These are phyloP conservation scores for Globisporangium acanthophoron DNA, from an alignment of 352 stramenopile genomes.

Conservation along the genomic window DNA sequence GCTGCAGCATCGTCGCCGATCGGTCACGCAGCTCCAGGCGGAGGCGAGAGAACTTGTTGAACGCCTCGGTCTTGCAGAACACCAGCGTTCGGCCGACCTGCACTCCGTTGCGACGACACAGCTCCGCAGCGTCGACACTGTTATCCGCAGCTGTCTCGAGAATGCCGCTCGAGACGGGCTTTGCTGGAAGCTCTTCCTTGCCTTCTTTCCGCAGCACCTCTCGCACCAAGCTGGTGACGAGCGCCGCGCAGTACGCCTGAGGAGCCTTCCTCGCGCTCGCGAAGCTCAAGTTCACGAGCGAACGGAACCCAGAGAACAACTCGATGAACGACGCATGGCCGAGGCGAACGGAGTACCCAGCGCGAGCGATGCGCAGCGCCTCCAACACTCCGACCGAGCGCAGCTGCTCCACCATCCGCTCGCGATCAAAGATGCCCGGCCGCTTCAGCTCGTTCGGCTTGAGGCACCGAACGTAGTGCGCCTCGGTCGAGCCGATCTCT, in stretches of 20 bases:
- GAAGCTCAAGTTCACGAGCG: constrained; percentile 20
- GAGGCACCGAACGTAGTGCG: constrained; percentile 98
- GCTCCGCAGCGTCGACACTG: constrained; percentile 6
- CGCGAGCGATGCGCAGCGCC: constrained; percentile 91
- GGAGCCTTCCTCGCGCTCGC: constrained; percentile 22
- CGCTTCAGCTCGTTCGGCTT: constrained; percentile 96
- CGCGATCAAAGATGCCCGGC: constrained; percentile 52
- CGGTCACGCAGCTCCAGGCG: constrained; percentile 31
- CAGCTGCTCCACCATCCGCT: constrained; percentile 96
- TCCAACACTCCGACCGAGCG: constrained; percentile 96
- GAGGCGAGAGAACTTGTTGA: constrained; percentile 48
- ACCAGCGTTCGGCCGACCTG: constrained; percentile 60
- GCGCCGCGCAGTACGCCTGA: constrained; percentile 13
- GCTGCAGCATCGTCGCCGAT: constrained; percentile 36
- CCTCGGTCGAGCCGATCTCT: constrained; percentile 92
- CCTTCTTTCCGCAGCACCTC: constrained; percentile 8
- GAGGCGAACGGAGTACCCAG: constrained; percentile 95
- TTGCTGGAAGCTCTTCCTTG: not conserved
- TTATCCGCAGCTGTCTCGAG: constrained; percentile 1
- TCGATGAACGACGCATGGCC: constrained; percentile 90
- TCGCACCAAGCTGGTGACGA: constrained; percentile 5
- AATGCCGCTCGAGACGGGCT: not conserved
- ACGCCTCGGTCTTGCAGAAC: constrained; percentile 57
- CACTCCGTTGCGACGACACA: constrained; percentile 23
- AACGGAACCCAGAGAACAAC: constrained; percentile 59